Base-by-base conservation (phyloP, 2,329 filamentous ascomycete species). In the Blastomyces parvus region DNA sequence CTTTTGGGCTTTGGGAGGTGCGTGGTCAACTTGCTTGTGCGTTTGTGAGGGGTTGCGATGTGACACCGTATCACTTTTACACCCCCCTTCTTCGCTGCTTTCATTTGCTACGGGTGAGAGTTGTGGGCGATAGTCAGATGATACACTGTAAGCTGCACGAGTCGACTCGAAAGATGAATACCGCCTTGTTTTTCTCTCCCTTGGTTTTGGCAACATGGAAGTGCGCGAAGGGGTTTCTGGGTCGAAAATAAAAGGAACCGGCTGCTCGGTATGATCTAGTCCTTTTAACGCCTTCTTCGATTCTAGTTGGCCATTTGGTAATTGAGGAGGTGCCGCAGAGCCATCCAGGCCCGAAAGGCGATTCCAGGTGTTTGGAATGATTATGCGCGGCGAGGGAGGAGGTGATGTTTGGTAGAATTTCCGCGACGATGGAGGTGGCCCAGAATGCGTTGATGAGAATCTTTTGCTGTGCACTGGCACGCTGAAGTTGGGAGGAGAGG, bases 401-500 rank as follows among this genome's bases (percentile, higher is more conserved):
- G 57, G 61, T 14, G 57, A 59, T 9, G 40, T 27, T n/a, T 59
- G 57, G 36, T 48, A 25, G 8, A 59, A 48, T 46, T 46, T 59
- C 19, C 57, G 40, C 27, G 57, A 59, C 27, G 40, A 30, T 59
- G 40, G 40, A 11, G 38, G 42, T 3, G 38, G 2, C 9, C 50
- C 22, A 11, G 50, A 60, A 56, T 44, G 52, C 5, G 60, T 53
- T 59, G 61, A 27, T 30, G 66, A 66, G 44, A 75, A 76, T 63
- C 74, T 73, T 67, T 71, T 74, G 69, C 74, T 78, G 62, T 77
- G 76, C 0, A 71, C 72, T 3, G 76, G 76, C 19, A 78, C 72
- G 63, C 77, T 78, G 59, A 78, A 77, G 62, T 78, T 78, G 2
- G 75, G 76, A 3, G 75, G 70, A 30, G 74, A 70, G n/a, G 70